A percentile compares a stretch with the other conserved stretches of the same genome.
Evolutionary conservation across 2,329 filamentous ascomycete species (phyloP).

Genomic region (Cytospora schulzeri): DNA sequence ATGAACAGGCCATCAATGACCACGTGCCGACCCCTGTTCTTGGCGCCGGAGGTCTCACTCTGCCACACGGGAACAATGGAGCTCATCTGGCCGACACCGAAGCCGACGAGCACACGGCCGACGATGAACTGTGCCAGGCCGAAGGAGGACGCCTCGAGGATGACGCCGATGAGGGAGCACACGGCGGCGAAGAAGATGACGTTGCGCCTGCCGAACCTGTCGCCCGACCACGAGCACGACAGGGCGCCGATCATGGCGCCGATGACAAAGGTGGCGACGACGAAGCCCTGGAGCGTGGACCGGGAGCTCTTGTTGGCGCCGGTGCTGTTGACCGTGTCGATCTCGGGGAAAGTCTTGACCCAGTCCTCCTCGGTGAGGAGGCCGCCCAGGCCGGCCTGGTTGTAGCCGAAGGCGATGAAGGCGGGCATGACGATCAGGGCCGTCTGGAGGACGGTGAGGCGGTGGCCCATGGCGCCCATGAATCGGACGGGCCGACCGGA

Average conservation of each 20-base stretch:
- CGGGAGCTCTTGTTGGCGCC: slow-evolving; percentile 46
- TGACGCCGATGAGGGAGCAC: slow-evolving; percentile 53
- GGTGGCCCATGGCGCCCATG: slow-evolving; percentile 27
- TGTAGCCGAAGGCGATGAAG: slow-evolving; percentile 55
- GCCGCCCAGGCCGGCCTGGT: slow-evolving; percentile 52
- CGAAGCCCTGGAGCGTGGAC: slow-evolving; percentile 34
- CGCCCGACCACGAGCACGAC: slow-evolving; percentile 39
- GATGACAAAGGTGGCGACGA: slow-evolving; percentile 31
- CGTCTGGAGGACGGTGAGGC: slow-evolving; percentile 28
- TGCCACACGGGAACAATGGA: slow-evolving; percentile 46
- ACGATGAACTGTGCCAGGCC: slow-evolving; percentile 51
- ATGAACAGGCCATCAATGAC: slow-evolving; percentile 31
- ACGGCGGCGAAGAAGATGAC: slow-evolving; percentile 51
- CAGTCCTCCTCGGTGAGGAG: slow-evolving; percentile 40
- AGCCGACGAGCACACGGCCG: slow-evolving; percentile 52
- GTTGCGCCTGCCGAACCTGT: slow-evolving; percentile 52
- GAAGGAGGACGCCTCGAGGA: slow-evolving; percentile 50
- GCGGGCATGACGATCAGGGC: slow-evolving; percentile 31
- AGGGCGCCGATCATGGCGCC: slow-evolving; percentile 32
- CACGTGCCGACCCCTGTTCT: slow-evolving; percentile 31
- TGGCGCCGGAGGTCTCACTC: slow-evolving; percentile 31
- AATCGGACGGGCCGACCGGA: slow-evolving; percentile 18
- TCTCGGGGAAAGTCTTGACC: slow-evolving; percentile 48
- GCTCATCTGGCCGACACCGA: slow-evolving; percentile 47
- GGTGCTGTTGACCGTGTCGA: slow-evolving; percentile 48